A percentile compares a stretch with the other conserved stretches of the same genome.
These are phyloP conservation scores for Plantago major DNA, from an alignment of 257 asterid species.

Conservation along the genomic window DNA sequence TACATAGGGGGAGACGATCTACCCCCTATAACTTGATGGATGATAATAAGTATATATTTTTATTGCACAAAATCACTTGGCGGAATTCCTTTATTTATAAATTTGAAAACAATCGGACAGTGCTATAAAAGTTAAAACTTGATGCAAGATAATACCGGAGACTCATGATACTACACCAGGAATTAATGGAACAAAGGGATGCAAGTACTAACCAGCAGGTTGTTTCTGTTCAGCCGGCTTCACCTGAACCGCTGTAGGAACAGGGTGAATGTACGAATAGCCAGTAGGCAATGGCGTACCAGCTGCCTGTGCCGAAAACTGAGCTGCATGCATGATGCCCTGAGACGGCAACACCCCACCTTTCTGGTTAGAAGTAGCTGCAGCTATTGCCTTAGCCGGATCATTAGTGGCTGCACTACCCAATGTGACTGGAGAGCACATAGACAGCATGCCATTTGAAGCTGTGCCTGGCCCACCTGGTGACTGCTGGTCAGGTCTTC, in stretches of 20 bases:
- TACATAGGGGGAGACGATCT: conserved; percentile 4
- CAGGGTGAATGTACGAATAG: conserved; percentile 59
- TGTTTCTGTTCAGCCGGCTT: conserved; percentile 87
- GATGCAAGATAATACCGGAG: not conserved
- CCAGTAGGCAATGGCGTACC: conserved; percentile 60
- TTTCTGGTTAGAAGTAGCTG: conserved; percentile 63
- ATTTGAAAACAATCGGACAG: too few relatives aligned
- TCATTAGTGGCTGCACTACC: conserved; percentile 54
- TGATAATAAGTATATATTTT: too few relatives aligned
- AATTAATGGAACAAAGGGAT: not conserved
- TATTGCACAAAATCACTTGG: too few relatives aligned
- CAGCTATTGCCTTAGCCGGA: conserved; percentile 89
- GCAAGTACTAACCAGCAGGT: conserved; percentile 59
- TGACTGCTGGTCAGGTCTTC: conserved; percentile 57
- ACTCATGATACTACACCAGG: not conserved
- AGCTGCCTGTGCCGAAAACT: conserved; percentile 46
- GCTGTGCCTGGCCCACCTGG: conserved; percentile 35
- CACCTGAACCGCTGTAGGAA: conserved; percentile 66
- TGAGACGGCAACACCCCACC: conserved; percentile 53
- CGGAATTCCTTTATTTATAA: too few relatives aligned
- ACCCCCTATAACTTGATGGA: too few relatives aligned
- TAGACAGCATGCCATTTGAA: conserved; percentile 45
- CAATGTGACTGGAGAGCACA: conserved; percentile 39
- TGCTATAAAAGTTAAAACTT: too few relatives aligned
- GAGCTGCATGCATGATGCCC: conserved; percentile 50